Percentiles rank a stretch among this genome's conserved stretches.
These are phyloP conservation scores for Xylariaceae sp. DNA, from an alignment of 2,329 filamentous ascomycete genomes.

Conservation along the genomic window DNA sequence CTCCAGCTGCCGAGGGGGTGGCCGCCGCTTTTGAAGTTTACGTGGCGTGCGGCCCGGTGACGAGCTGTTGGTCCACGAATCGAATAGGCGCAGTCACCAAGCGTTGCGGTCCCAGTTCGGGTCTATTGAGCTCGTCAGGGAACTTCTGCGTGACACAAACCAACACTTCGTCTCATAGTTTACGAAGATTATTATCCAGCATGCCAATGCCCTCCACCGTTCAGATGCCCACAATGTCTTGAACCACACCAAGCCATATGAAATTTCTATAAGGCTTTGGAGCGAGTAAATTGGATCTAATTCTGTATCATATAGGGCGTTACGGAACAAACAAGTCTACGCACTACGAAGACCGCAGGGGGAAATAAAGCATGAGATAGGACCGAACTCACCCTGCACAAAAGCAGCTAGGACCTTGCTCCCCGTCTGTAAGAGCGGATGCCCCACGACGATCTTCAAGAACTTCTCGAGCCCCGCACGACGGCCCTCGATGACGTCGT, in stretches of 20 bases:
- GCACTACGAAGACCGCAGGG: no score
- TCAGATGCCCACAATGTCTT: no score
- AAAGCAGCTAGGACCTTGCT: conserved; percentile 96
- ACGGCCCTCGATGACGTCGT: conserved; percentile 96
- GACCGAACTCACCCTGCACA: conserved; percentile 77
- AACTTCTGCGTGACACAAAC: background rate
- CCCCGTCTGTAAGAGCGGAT: conserved; percentile 94
- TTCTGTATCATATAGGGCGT: no score
- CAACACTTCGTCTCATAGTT: background rate
- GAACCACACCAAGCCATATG: no score
- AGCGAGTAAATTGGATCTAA: no score
- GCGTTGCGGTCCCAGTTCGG: conserved; percentile 91
- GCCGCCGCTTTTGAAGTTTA: conserved; percentile 52
- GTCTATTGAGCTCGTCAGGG: conserved; percentile 53
- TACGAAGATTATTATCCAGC: no score
- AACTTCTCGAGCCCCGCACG: conserved; percentile 93
- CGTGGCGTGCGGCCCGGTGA: conserved; percentile 42
- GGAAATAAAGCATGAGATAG: no score
- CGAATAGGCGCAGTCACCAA: conserved; percentile 65
- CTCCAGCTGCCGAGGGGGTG: conserved; percentile 37
- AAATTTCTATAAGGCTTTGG: no score
- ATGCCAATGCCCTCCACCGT: no score
- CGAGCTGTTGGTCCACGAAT: conserved; percentile 39
- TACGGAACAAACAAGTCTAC: no score
- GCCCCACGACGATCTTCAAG: conserved; percentile 94